Evolutionary conservation across 257 asterid species (phyloP).

Genomic region (Lantana camara): DNA sequence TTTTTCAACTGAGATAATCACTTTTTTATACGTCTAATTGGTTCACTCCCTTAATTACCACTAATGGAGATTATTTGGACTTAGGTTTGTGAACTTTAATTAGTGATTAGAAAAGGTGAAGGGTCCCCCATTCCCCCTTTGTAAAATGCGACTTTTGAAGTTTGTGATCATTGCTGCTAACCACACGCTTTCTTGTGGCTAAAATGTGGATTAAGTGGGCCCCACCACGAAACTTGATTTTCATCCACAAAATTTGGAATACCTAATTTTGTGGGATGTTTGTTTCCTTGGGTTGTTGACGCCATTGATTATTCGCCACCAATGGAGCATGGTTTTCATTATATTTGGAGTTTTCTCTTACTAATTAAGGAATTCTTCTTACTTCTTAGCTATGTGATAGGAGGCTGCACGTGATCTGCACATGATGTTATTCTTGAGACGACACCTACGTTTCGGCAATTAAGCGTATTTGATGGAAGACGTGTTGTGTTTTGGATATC

Average conservation of each 20-base stretch:
- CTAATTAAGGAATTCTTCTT: too few relatives aligned
- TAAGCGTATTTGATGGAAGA: too few relatives aligned
- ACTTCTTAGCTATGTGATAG: too few relatives aligned
- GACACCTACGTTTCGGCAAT: too few relatives aligned
- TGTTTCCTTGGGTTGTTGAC: neutral
- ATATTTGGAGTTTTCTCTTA: too few relatives aligned
- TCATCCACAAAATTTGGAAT: slow-evolving; percentile 7
- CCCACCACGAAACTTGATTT: neutral
- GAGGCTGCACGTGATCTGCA: neutral
- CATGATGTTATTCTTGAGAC: too few relatives aligned
- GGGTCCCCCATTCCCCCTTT: neutral
- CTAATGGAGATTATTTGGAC: slow-evolving; percentile 22
- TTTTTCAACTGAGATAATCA: slow-evolving; percentile 15
- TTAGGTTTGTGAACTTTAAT: slow-evolving; percentile 19
- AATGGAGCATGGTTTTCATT: neutral
- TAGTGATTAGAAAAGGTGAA: slow-evolving; percentile 5
- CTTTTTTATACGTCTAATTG: slow-evolving; percentile 23
- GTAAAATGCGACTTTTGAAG: neutral
- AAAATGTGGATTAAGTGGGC: slow-evolving; percentile 5
- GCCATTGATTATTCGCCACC: neutral
- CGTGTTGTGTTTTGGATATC: too few relatives aligned
- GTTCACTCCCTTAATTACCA: slow-evolving; percentile 23
- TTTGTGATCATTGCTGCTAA: neutral
- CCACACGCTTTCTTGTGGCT: slow-evolving; percentile 30
- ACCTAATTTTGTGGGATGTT: neutral